Conservation (phyloP, 768 basidiomycete species). For the Russula sp. region DNA sequence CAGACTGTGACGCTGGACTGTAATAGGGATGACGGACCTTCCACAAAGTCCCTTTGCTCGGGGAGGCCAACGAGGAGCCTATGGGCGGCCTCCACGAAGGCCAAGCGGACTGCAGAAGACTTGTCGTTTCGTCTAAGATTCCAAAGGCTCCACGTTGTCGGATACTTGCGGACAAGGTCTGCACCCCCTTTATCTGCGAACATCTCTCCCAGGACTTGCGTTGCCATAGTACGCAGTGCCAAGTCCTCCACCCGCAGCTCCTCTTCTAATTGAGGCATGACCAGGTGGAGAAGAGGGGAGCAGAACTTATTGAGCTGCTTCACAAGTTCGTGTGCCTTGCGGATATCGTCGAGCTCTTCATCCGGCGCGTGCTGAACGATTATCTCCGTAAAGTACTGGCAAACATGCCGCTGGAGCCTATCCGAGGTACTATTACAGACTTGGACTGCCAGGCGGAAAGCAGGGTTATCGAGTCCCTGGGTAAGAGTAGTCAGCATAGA, state of each 20-base stretch:
- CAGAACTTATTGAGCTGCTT: constrained; percentile 74
- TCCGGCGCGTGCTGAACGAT: constrained; percentile 56
- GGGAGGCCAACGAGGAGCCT: constrained; percentile 58
- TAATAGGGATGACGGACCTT: constrained; percentile 46
- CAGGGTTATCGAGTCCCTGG: constrained; percentile 65
- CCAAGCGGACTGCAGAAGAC: constrained; percentile 58
- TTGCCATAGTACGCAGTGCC: constrained; percentile 70
- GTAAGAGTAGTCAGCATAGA: constrained; percentile 10
- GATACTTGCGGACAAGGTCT: constrained; percentile 77
- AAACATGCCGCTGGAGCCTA: constrained; percentile 83
- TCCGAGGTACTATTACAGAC: constrained; percentile 81
- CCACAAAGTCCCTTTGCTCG: constrained; percentile 62
- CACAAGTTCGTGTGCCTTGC: constrained; percentile 78
- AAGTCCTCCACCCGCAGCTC: constrained; percentile 76
- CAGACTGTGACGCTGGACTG: constrained; percentile 2
- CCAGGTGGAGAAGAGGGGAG: constrained; percentile 78
- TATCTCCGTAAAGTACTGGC: constrained; percentile 89
- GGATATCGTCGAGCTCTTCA: constrained; percentile 63
- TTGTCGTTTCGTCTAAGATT: constrained; percentile 74
- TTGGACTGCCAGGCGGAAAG: constrained; percentile 76
- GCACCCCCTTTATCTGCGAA: constrained; percentile 68
- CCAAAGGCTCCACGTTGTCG: constrained; percentile 83
- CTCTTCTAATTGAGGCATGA: constrained; percentile 90
- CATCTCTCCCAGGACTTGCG: constrained; percentile 85
- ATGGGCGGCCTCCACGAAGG: constrained; percentile 66